Evolutionary conservation across 139 green algal genomes (phyloP).

Genomic region (Spirogloea muscicola): DNA sequence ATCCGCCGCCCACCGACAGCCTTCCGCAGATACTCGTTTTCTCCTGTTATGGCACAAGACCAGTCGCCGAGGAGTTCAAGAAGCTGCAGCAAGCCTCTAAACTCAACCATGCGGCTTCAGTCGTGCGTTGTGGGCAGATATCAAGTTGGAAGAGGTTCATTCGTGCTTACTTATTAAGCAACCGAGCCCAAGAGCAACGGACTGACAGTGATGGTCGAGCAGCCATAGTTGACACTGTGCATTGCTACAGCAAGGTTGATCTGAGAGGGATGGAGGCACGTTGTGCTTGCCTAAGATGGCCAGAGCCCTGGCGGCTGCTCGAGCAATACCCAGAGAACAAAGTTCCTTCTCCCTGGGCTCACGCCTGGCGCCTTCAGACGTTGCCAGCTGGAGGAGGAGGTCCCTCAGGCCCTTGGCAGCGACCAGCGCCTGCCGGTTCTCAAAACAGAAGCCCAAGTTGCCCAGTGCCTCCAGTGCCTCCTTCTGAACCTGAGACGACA

Average conservation of each 20-base stretch:
- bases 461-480: constrained; percentile 37
- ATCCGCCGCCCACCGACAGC: constrained; percentile 50
- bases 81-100: too few relatives aligned
- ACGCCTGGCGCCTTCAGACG: background rate
- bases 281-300: constrained; percentile 75
- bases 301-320: constrained; percentile 62
- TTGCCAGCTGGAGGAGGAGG: constrained; percentile 9
- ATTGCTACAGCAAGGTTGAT: too few relatives aligned
- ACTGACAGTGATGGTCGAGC: too few relatives aligned
- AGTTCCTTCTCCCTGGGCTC: background rate
- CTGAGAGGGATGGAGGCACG: too few relatives aligned
- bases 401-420: constrained; percentile 17
- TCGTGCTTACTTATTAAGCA: too few relatives aligned
- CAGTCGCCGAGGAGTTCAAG: too few relatives aligned
- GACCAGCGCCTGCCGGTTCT: constrained; percentile 26
- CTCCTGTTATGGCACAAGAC: too few relatives aligned
- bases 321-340: constrained; percentile 36
- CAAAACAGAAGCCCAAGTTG: constrained; percentile 40
- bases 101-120: too few relatives aligned
- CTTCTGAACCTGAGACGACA: constrained; percentile 31
- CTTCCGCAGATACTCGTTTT: constrained; percentile 68
- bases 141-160: too few relatives aligned
- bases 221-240: too few relatives aligned
- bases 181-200: too few relatives aligned
- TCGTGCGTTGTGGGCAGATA: too few relatives aligned